A percentile compares a stretch with the other conserved stretches of the same genome.
Evolutionary conservation across 352 stramenopile species (phyloP).

Genomic region (Phytophthora sojae): DNA sequence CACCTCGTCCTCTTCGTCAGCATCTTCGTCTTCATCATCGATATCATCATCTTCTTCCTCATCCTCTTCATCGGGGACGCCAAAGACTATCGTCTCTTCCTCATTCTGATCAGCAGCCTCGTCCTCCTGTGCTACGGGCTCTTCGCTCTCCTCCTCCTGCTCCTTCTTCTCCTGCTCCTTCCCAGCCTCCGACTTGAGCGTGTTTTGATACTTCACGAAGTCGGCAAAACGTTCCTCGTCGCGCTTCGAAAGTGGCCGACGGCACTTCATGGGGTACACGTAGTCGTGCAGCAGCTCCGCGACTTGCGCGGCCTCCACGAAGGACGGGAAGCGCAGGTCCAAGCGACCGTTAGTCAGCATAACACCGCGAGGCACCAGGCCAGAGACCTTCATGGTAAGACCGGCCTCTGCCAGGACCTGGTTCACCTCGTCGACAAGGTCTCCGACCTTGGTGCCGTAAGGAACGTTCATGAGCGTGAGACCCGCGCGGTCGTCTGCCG

Average conservation of each 20-base stretch:
- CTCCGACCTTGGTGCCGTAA: conserved; percentile 71
- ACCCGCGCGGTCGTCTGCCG: conserved; percentile 50
- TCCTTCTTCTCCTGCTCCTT: conserved; percentile 32
- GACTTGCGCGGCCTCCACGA: conserved; percentile 77
- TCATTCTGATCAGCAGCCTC: conserved; percentile 23
- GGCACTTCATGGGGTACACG: conserved; percentile 61
- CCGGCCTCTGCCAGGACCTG: conserved; percentile 50
- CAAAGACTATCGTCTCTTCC: conserved; percentile 29
- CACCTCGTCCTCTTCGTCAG: conserved; percentile 13
- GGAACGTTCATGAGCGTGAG: conserved; percentile 83
- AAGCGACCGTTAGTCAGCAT: conserved; percentile 80
- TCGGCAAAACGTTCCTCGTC: conserved; percentile 52
- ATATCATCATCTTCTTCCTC: conserved; percentile 41
- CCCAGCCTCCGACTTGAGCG: neutral
- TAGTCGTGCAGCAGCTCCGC: conserved; percentile 70
- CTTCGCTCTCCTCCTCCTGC: conserved; percentile 18
- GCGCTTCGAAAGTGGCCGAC: conserved; percentile 49
- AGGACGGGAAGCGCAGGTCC: conserved; percentile 77
- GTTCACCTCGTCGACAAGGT: conserved; percentile 72
- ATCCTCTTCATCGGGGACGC: conserved; percentile 37
- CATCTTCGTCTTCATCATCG: conserved; percentile 36
- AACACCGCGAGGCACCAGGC: conserved; percentile 63
- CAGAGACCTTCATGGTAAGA: conserved; percentile 62
- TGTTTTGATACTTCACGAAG: conserved; percentile 49
- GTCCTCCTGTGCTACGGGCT: neutral